These are phyloP conservation scores for Geranium rotundifolium DNA, from an alignment of 345 rosid genomes.

Conservation along the genomic window DNA sequence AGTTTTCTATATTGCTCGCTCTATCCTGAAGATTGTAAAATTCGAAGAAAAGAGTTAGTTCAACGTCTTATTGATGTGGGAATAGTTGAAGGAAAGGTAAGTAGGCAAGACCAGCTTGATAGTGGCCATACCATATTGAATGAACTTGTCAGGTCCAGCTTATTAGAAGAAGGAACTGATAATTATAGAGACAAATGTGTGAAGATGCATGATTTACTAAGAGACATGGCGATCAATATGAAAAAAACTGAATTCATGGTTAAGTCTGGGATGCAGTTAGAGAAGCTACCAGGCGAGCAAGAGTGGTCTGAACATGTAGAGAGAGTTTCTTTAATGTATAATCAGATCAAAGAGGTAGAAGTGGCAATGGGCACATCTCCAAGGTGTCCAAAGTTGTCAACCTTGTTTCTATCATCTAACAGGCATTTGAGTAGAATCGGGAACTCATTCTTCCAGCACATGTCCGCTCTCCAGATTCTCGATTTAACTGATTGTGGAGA, in stretches of 20 bases:
- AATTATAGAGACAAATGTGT: background rate
- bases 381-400: slow-evolving; percentile 13
- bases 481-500: slow-evolving; percentile 5
- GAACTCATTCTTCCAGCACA: slow-evolving; percentile 8
- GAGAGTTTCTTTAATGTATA: slow-evolving; percentile 10
- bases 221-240: slow-evolving; percentile 13
- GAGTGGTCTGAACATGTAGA: slow-evolving; percentile 6
- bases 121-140: slow-evolving; percentile 3
- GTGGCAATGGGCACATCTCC: slow-evolving; percentile 4
- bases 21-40: slow-evolving; percentile 7
- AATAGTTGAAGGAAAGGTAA: background rate
- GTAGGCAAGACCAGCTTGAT: background rate
- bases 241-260: background rate
- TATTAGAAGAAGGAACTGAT: slow-evolving; percentile 14
- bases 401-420: slow-evolving; percentile 10
- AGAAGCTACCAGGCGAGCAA: background rate
- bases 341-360: slow-evolving; percentile 3
- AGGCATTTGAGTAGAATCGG: background rate
- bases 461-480: slow-evolving; percentile 11
- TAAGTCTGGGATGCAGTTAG: slow-evolving; percentile 1
- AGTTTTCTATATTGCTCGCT: slow-evolving; percentile 16
- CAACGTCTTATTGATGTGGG: slow-evolving; percentile 10
- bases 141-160: slow-evolving; percentile 2
- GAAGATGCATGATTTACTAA: slow-evolving; percentile 14
- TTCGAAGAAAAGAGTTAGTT: slow-evolving; percentile 1